phyloP scores from a whole-genome alignment of 768 basidiomycete species.

The Phaffia tasmanica region DNA sequence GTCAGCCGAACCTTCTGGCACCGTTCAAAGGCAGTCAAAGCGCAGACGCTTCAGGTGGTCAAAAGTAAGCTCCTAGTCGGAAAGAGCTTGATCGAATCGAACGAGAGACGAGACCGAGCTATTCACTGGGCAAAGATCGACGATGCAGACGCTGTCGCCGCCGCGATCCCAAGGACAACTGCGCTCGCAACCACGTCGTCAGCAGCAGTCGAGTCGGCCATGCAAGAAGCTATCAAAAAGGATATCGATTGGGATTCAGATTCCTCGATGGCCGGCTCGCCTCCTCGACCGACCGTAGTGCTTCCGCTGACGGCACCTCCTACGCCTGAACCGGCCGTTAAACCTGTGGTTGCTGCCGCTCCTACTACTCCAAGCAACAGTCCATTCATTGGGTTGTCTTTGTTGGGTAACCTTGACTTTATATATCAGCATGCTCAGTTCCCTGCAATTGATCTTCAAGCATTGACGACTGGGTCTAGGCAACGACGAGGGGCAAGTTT shows the following conservation, averaged over 20 bases:
- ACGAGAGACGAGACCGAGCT: slow-evolving; percentile 47
- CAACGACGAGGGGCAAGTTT: slow-evolving; percentile 66
- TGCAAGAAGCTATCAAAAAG: too few relatives aligned
- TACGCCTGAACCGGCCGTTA: neutral
- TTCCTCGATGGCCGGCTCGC: too few relatives aligned
- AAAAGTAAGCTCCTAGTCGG: slow-evolving; percentile 51
- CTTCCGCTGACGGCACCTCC: too few relatives aligned
- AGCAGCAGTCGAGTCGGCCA: neutral
- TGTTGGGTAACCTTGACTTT: slow-evolving; percentile 25
- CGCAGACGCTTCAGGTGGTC: slow-evolving; percentile 53
- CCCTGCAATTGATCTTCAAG: slow-evolving; percentile 43
- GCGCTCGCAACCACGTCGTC: neutral
- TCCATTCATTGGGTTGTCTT: slow-evolving; percentile 24
- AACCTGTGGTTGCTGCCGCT: neutral
- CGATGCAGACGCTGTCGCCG: slow-evolving; percentile 39
- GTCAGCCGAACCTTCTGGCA: slow-evolving; percentile 53
- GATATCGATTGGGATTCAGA: too few relatives aligned
- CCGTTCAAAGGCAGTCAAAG: slow-evolving; percentile 55
- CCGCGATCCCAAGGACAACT: slow-evolving; percentile 1
- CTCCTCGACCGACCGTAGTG: too few relatives aligned
- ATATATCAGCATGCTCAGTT: slow-evolving; percentile 12
- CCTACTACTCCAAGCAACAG: neutral
- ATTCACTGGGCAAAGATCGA: slow-evolving; percentile 64
- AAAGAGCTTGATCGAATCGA: slow-evolving; percentile 51
- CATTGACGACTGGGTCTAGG: slow-evolving; percentile 68